phyloP scores from a whole-genome alignment of 192 early-diverging fungal genomes.

The Coemansia sp. region DNA sequence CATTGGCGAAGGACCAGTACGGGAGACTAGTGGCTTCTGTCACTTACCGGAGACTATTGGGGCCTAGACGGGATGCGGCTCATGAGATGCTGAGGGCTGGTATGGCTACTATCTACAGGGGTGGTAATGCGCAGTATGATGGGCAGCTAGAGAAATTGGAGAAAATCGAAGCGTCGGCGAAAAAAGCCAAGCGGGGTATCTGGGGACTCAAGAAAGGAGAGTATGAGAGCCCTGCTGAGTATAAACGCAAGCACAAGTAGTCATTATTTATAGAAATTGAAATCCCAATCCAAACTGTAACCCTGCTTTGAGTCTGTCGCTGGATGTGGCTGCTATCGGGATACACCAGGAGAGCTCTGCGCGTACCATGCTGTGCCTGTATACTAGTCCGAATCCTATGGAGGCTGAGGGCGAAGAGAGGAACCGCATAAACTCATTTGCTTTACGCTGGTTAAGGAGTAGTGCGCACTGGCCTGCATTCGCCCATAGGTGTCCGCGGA shows the following conservation, averaged over 20 bases:
- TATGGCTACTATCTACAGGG: conserved; percentile 36
- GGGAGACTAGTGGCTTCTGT: conserved; percentile 41
- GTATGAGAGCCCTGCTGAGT: conserved; percentile 39
- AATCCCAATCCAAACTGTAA: conserved; percentile 87
- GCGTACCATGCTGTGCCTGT: conserved; percentile 80
- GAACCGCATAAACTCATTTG: conserved; percentile 47
- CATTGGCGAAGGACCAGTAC: conserved; percentile 52
- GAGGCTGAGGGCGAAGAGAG: conserved; percentile 67
- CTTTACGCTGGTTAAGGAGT: conserved; percentile 26
- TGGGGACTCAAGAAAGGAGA: conserved; percentile 42
- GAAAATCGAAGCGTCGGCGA: conserved; percentile 29
- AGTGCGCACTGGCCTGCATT: conserved; percentile 81
- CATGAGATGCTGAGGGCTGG: conserved; percentile 42
- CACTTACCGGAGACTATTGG: conserved; percentile 19
- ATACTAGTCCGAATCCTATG: conserved; percentile 80
- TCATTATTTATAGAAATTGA: conserved; percentile 57
- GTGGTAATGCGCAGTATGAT: conserved; percentile 47
- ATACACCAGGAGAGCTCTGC: conserved; percentile 91
- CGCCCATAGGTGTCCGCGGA: conserved; percentile 83
- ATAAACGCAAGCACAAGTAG: conserved; percentile 32
- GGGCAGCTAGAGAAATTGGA: conserved; percentile 37
- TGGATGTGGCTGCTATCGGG: conserved; percentile 63
- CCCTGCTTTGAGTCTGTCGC: conserved; percentile 72
- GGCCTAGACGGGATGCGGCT: conserved; percentile 29
- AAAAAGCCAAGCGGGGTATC: conserved; percentile 28